phyloP scores from a whole-genome alignment of 2,329 filamentous ascomycete genomes.

The Trichoderma polysporum region DNA sequence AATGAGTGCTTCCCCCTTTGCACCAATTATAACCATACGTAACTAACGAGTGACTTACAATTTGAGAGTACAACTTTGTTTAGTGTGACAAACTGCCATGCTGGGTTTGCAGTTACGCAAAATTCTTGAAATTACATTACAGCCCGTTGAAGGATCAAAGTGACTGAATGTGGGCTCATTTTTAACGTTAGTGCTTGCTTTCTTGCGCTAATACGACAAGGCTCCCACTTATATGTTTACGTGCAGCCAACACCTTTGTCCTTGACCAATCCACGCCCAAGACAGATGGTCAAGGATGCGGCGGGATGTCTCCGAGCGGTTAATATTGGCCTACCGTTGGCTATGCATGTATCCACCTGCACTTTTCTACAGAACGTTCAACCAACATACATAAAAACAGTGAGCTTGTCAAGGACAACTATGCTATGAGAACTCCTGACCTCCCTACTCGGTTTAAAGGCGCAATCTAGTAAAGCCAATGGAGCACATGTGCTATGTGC shows the following conservation, averaged over 20 bases:
- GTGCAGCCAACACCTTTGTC: not conserved
- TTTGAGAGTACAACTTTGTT: too few relatives aligned
- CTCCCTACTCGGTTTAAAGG: not conserved
- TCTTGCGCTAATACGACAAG: not conserved
- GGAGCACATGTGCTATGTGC: not conserved
- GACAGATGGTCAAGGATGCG: not conserved
- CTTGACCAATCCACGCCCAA: constrained; percentile 3
- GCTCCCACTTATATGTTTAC: not conserved
- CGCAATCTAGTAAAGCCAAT: not conserved
- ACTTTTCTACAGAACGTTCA: not conserved
- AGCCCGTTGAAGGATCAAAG: not conserved
- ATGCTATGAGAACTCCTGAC: not conserved
- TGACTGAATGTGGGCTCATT: not conserved
- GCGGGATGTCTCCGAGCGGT: not conserved
- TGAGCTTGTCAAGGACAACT: not conserved
- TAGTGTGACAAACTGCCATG: too few relatives aligned
- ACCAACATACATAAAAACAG: constrained; percentile 13
- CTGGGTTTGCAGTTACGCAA: too few relatives aligned
- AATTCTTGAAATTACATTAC: too few relatives aligned
- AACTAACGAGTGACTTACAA: too few relatives aligned
- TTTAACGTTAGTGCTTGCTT: not conserved
- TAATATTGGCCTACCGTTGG: constrained; percentile 11
- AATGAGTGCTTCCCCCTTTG: too few relatives aligned
- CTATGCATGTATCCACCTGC: not conserved
- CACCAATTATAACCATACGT: too few relatives aligned